Evolutionary conservation across 345 rosid genomes (phyloP).

Genomic region (Rhizophora mangle): DNA sequence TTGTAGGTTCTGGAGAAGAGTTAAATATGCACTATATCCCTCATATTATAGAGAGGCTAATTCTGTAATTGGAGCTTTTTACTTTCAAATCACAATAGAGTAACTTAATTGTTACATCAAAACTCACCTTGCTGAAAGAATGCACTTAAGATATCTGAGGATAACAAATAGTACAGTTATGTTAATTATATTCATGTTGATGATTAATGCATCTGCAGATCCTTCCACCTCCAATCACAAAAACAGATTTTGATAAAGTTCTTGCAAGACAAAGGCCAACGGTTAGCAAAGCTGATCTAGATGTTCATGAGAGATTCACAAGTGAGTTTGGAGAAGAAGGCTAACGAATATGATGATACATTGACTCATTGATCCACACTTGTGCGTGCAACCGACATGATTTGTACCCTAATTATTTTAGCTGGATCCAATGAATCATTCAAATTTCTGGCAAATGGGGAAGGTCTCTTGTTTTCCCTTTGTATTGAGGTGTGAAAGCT

Average conservation of each 20-base stretch:
- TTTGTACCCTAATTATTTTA: conserved; percentile 40
- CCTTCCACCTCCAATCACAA: conserved; percentile 75
- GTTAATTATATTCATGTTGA: no score
- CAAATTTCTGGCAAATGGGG: conserved; percentile 26
- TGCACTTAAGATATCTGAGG: no score
- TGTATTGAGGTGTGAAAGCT: conserved; percentile 29
- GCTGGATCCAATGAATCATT: conserved; percentile 26
- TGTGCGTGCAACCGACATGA: conserved; percentile 32
- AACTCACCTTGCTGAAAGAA: no score
- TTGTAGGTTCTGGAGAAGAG: no score
- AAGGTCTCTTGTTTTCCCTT: conserved; percentile 32
- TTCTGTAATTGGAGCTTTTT: no score
- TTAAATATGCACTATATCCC: no score
- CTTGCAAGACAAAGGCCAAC: conserved; percentile 91
- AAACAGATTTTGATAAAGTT: conserved; percentile 79
- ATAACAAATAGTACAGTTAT: no score
- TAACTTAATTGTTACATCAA: no score
- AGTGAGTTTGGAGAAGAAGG: conserved; percentile 96
- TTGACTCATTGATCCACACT: conserved; percentile 13
- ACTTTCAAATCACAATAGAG: no score
- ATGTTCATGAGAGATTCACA: conserved; percentile 89
- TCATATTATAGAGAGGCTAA: no score
- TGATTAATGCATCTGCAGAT: conserved; percentile 41
- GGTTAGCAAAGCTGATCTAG: conserved; percentile 80
- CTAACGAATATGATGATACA: conserved; percentile 22